Evolutionary conservation across 306 rosid species (phyloP).

Genomic region (Dalbergia cultrata): DNA sequence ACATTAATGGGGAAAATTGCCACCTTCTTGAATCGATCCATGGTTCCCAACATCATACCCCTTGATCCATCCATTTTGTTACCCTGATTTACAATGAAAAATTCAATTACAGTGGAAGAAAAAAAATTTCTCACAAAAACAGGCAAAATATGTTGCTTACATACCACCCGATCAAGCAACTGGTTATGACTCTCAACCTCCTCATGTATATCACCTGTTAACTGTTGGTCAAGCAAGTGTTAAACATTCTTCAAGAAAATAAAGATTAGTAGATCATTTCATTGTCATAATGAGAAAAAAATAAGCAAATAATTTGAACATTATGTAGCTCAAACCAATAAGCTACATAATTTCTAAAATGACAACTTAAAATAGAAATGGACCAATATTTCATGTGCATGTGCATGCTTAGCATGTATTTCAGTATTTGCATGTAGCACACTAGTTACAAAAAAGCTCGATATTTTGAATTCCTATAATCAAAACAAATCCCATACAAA

Average conservation of each 20-base stretch:
- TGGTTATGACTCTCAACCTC: constrained; percentile 92
- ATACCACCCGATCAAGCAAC: constrained; percentile 87
- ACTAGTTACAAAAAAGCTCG: constrained; percentile 1
- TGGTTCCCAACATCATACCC: constrained; percentile 93
- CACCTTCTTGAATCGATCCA: constrained; percentile 97
- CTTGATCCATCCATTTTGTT: constrained; percentile 89
- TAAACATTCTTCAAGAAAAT: constrained; percentile 27
- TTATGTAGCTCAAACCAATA: constrained; percentile 7
- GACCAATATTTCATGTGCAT: background rate
- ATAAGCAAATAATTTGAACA: constrained; percentile 1
- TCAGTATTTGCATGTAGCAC: background rate
- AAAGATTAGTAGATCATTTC: constrained; percentile 39
- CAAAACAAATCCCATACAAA: constrained; percentile 9
- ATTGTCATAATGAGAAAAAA: constrained; percentile 16
- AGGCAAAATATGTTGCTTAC: constrained; percentile 32
- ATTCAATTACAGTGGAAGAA: constrained; percentile 36
- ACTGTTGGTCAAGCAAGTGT: constrained; percentile 59
- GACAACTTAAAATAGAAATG: background rate
- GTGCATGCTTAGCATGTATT: background rate
- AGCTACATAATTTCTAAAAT: constrained; percentile 8
- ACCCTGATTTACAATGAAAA: constrained; percentile 65
- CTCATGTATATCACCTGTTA: constrained; percentile 94
- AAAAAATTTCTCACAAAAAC: constrained; percentile 5
- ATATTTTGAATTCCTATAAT: constrained; percentile 1
- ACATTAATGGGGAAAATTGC: constrained; percentile 7